Evolutionary conservation across 768 basidiomycete species (phyloP).

Genomic region (Asterophora lycoperdoides): DNA sequence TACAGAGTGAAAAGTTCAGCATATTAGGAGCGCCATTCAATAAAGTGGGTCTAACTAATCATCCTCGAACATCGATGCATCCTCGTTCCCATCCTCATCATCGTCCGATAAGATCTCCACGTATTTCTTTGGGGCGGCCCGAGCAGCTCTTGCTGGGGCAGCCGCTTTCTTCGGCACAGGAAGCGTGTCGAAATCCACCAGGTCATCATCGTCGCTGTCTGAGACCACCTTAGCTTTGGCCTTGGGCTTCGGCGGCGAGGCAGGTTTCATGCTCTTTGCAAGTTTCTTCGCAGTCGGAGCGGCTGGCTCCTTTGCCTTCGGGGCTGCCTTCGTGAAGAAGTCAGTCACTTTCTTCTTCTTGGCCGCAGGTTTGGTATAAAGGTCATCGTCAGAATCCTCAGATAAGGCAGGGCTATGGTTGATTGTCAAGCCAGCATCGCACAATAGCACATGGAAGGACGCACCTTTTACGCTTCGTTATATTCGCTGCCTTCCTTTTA

Average conservation of each 20-base stretch:
- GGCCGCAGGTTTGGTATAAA: constrained; percentile 39
- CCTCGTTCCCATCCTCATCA: constrained; percentile 40
- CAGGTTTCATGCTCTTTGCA: constrained; percentile 57
- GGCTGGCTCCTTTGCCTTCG: constrained; percentile 35
- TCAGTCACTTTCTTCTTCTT: constrained; percentile 61
- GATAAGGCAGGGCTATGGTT: constrained; percentile 29
- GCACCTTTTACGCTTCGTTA: constrained; percentile 68
- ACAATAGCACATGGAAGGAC: not conserved
- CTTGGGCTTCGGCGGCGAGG: constrained; percentile 50
- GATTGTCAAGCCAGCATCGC: not conserved
- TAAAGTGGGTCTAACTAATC: constrained; percentile 2
- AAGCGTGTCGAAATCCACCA: constrained; percentile 38
- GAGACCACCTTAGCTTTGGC: constrained; percentile 39
- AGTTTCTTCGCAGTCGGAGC: constrained; percentile 41
- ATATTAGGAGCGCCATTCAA: not conserved
- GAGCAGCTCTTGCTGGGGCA: constrained; percentile 48
- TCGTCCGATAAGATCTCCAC: constrained; percentile 54
- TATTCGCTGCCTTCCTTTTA: constrained; percentile 21
- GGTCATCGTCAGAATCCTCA: constrained; percentile 40
- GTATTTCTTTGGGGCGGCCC: constrained; percentile 54
- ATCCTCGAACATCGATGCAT: constrained; percentile 46
- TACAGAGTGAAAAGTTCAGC: not conserved
- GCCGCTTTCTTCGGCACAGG: constrained; percentile 38
- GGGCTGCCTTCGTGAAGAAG: constrained; percentile 51
- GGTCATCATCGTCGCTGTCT: constrained; percentile 40